Percentiles rank a stretch among this genome's conserved stretches.
Evolutionary conservation across 1,284 basidiomycete species (phyloP).

Genomic region (Leccinum pachyderme): DNA sequence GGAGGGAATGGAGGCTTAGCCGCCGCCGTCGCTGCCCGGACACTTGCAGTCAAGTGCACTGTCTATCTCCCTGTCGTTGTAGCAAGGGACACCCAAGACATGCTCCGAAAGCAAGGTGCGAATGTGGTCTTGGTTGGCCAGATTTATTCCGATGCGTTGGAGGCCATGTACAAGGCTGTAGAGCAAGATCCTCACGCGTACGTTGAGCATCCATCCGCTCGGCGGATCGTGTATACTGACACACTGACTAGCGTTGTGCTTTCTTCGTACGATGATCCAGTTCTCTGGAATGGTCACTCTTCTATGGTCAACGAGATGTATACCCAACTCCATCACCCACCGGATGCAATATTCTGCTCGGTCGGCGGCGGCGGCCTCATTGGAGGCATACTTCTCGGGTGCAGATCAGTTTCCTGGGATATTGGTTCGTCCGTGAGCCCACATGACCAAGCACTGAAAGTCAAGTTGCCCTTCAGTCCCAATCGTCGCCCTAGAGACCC

Average conservation of each 20-base stretch:
- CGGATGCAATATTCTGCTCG: slow-evolving; percentile 72
- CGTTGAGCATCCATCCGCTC: slow-evolving; percentile 28
- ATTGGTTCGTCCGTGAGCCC: slow-evolving; percentile 44
- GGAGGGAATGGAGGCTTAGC: slow-evolving; percentile 74
- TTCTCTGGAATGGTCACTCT: slow-evolving; percentile 70
- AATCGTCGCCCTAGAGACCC: slow-evolving; percentile 63
- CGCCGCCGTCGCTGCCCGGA: slow-evolving; percentile 58
- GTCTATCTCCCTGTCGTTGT: slow-evolving; percentile 62
- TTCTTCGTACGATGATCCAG: slow-evolving; percentile 65
- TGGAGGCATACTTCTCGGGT: slow-evolving; percentile 66
- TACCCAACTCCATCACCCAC: slow-evolving; percentile 50
- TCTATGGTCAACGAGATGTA: slow-evolving; percentile 66
- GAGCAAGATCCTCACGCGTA: slow-evolving; percentile 50
- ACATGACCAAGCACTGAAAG: slow-evolving; percentile 1
- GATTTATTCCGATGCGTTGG: slow-evolving; percentile 56
- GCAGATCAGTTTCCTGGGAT: slow-evolving; percentile 59
- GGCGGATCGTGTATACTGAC: background rate
- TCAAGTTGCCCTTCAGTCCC: slow-evolving; percentile 45
- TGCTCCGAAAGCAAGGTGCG: slow-evolving; percentile 53
- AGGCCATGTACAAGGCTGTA: slow-evolving; percentile 46
- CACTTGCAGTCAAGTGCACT: slow-evolving; percentile 56
- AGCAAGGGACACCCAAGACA: slow-evolving; percentile 44
- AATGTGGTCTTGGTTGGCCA: slow-evolving; percentile 53
- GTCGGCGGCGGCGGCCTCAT: slow-evolving; percentile 73
- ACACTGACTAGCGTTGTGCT: slow-evolving; percentile 52